A percentile compares a stretch with the other conserved stretches of the same genome.
These are phyloP conservation scores for Cercospora sp. DNA, from an alignment of 2,329 filamentous ascomycete species.

Conservation along the genomic window DNA sequence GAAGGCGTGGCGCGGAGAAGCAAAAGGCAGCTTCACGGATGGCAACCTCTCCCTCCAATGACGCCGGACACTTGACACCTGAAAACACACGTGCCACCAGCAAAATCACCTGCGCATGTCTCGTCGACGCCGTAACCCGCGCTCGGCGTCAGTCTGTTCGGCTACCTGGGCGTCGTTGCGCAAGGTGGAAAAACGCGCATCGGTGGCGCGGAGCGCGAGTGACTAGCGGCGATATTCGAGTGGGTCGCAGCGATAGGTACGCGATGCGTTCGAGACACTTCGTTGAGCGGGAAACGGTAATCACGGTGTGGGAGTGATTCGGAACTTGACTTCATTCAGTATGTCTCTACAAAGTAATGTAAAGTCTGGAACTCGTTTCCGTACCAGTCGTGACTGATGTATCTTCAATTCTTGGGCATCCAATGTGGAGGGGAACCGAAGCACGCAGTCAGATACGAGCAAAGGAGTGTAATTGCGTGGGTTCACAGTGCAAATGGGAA, in stretches of 20 bases:
- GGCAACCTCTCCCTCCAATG: conserved; percentile 1
- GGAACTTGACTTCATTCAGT: conserved; percentile 2
- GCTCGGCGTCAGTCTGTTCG: neutral
- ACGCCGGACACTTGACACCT: conserved; percentile 2
- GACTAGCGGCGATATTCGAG: neutral
- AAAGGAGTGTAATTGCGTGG: neutral
- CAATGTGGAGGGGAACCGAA: neutral
- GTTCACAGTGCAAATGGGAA: neutral
- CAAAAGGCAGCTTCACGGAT: conserved; percentile 21
- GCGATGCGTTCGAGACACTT: conserved; percentile 2
- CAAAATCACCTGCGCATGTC: conserved; percentile 13
- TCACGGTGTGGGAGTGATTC: neutral
- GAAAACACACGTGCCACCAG: conserved; percentile 25
- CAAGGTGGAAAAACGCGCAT: conserved; percentile 12
- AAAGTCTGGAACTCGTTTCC: neutral
- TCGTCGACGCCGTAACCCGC: neutral
- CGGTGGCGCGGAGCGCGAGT: conserved; percentile 9
- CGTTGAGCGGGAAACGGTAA: neutral
- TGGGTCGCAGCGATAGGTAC: neutral
- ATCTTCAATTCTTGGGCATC: neutral
- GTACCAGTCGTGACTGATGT: neutral
- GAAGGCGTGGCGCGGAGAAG: conserved; percentile 20
- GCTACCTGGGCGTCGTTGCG: conserved; percentile 9
- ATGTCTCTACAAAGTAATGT: neutral
- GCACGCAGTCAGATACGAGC: neutral